Percentiles rank a stretch among this genome's conserved stretches.
Conservation (phyloP, 169 alveolate species). For the Perkinsus chesapeaki region DNA sequence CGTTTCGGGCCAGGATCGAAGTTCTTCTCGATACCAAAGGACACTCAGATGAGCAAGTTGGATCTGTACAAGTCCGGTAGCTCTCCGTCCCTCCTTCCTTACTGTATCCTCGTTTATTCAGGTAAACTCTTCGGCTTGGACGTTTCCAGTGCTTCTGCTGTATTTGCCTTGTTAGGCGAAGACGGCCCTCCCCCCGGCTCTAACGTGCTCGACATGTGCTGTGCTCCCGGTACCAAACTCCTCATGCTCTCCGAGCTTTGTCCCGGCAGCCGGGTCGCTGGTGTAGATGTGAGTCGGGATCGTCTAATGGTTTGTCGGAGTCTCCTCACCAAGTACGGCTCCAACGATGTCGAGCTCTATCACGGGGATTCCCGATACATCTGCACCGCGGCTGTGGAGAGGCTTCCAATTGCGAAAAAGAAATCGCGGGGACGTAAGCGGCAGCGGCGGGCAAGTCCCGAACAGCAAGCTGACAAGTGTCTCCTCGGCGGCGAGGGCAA, state of each 20-base stretch:
- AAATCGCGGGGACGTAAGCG: neutral
- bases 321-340: constrained; percentile 1
- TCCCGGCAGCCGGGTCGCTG: neutral
- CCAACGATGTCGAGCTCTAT: neutral
- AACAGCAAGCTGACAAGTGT: no score
- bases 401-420: neutral
- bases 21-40: neutral
- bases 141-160: neutral
- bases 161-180: neutral
- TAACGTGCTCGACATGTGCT: constrained; percentile 29
- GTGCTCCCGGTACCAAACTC: constrained; percentile 42
- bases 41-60: neutral
- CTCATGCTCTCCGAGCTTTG: constrained; percentile 28
- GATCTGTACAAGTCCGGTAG: neutral
- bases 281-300: neutral
- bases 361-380: neutral
- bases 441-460: neutral
- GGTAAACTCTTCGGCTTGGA: neutral
- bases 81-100: neutral
- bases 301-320: constrained; percentile 4
- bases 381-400: neutral
- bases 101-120: neutral
- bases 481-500: neutral
- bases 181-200: neutral
- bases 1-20: neutral